Conservation (phyloP, 176 grass and related monocot species). For the Saccharum spontaneum region DNA sequence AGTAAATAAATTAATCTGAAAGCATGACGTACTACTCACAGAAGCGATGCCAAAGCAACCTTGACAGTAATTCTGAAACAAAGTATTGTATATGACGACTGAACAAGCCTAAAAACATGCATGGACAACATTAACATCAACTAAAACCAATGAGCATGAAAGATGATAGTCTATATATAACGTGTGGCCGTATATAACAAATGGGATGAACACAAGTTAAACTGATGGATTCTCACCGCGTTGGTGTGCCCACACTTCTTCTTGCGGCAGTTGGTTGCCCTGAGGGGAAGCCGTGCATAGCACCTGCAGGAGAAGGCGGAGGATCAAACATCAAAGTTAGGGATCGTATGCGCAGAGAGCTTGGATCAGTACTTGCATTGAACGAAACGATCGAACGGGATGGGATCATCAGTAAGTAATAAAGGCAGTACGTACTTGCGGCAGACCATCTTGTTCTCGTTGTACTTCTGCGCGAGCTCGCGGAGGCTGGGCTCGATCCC, state of each 20-base stretch:
- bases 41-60: not conserved
- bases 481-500: not conserved
- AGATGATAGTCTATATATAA: not conserved
- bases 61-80: not conserved
- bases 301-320: not conserved
- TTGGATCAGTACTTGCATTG: too few species aligned
- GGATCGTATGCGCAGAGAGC: too few species aligned
- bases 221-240: not conserved
- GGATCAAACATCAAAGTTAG: not conserved
- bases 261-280: slow-evolving; percentile 10
- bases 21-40: not conserved
- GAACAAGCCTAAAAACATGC: not conserved
- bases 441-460: slow-evolving; percentile 25
- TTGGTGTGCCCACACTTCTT: slow-evolving; percentile 4
- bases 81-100: not conserved
- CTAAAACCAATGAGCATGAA: not conserved
- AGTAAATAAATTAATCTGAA: too few species aligned
- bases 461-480: slow-evolving; percentile 24
- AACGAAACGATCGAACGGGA: too few species aligned
- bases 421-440: not conserved
- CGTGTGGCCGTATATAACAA: not conserved
- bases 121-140: not conserved
- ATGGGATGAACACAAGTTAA: not conserved
- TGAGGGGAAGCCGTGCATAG: not conserved
- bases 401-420: too few species aligned